Evolutionary conservation across 2,329 filamentous ascomycete species (phyloP), one percentile per base, ranked within the genome.

Genomic region (Simplicillium sp.): DNA sequence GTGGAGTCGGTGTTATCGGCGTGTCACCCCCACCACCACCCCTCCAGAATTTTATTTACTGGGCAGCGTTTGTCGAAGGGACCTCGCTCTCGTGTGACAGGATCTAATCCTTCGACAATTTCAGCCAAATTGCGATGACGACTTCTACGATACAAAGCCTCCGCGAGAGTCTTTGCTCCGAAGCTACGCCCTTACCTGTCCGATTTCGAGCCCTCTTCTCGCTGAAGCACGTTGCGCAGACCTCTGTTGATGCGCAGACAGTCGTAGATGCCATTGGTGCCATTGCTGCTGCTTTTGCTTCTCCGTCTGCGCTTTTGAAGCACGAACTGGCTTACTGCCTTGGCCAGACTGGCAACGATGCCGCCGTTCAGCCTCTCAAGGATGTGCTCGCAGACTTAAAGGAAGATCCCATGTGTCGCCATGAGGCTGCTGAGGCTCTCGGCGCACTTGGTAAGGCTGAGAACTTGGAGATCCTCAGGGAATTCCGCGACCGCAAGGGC

Each of bases 191-290:
- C 36, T 84, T 98, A 41, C 84, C 89, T 32, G 74, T 87, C 48
- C 87, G 92, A 48, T 98, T 97, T 67, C 87, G 92, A 54, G 90
- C 92, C 34, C 84, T 98, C 52, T 98, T 98, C 70, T 96, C 90
- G 14, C 80, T 98, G 45, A 98, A 98, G 69, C 86, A 97, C 61
- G 70, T 97, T 45, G 90, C 92, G 37, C 81, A 77, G 44, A 76
- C 81, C 48, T 62, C 67, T 14, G 66, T 80, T 7, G 78, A 80
- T 34, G 76, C 83, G 14, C 79, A 82, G 50, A 58, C 64, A 28
- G 62, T 68, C 28, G 46, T 56, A 37, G 69, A 68, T 9, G 77
- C 79, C 38, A 77, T 84, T 50, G 73, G 81, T 42, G 89, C 92
- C 34, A 98, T 98, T 52, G 88, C 90, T 3, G 87, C 88, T 7